Percentiles rank a stretch among this genome's conserved stretches.
Evolutionary conservation across 1,139 yeast genomes (phyloP).

Genomic region (Nakaseomyces bracarensis): DNA sequence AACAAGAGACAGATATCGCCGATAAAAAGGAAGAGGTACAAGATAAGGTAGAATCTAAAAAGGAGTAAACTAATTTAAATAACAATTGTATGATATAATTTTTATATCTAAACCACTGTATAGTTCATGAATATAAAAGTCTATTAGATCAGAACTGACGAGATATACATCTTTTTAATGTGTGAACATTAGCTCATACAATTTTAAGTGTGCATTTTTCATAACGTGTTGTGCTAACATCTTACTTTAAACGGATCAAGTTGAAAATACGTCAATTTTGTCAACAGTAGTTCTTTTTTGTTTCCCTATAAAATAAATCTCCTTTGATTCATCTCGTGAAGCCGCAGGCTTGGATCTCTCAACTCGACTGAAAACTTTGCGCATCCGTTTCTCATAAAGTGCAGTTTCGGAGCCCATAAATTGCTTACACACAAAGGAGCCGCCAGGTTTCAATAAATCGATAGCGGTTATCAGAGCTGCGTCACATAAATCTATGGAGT

Average conservation of each 20-base stretch:
- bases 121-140: slow-evolving; percentile 5
- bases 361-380: slow-evolving; percentile 52
- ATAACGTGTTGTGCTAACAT: too few relatives aligned
- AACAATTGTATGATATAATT: slow-evolving; percentile 5
- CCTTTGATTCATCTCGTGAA: slow-evolving; percentile 54
- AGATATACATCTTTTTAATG: too few relatives aligned
- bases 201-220: too few relatives aligned
- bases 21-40: slow-evolving; percentile 5
- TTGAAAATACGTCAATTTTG: slow-evolving; percentile 39
- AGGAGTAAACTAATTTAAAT: slow-evolving; percentile 21
- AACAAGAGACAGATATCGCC: slow-evolving; percentile 5
- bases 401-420: slow-evolving; percentile 63
- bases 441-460: slow-evolving; percentile 58
- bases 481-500: slow-evolving; percentile 69
- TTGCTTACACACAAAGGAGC: slow-evolving; percentile 66
- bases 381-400: slow-evolving; percentile 48
- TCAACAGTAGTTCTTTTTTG: slow-evolving; percentile 42
- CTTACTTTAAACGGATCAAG: too few relatives aligned
- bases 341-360: slow-evolving; percentile 52
- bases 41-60: slow-evolving; percentile 19
- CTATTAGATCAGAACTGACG: too few relatives aligned
- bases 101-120: slow-evolving; percentile 6
- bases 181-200: too few relatives aligned
- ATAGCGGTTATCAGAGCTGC: slow-evolving; percentile 76
- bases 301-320: slow-evolving; percentile 62